Base-by-base conservation (phyloP, 106 monocot species). In the Dendrobium catenatum region DNA sequence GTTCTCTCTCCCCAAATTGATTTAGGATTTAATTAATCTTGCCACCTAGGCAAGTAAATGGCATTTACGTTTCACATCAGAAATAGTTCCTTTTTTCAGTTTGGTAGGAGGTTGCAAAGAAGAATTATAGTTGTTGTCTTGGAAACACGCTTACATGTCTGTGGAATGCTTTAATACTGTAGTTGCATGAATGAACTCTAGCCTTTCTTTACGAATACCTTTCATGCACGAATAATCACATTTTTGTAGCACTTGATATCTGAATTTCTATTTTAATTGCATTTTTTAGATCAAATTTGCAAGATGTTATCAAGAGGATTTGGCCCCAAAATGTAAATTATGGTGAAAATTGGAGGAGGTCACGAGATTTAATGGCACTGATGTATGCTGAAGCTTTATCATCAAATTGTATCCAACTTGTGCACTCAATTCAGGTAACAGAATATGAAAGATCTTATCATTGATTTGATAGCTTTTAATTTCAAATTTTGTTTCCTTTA, bases 361-460 rank as follows among this genome's bases (percentile, higher is more conserved):
- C 77, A 41, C 83, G 73, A 43, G 86, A 81, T 82, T 88, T 80
- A 81, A 86, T 95, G 79, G 78, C 83, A 24, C 37, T 86, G 72
- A 79, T 93, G 77, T 89, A 89, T 84, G 81, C 46, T 70, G 85
- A 87, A 85, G 84, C 89, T 76, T 79, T 95, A 68, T 88, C 90
- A 70, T 91, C 98, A 19, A 82, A 75, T 68, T 87, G 84, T 72
- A 78, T 31, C 26, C 73, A 83, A 86, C 82, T 93, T 42, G 75
- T 82, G 41, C 85, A 93, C 74, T 88, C 84, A 83, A 89, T 99
- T 84, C 95, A 99, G 98, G 98, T 99, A 44, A 80, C 59, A 4
- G 18, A 42, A 74, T 42, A n/a, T 74, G 43, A 8, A 74, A 74
- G 43, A n/a, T 43, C 9, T 6, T 44, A 44, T 20, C 44, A 74